These are phyloP conservation scores for Eucalyptus cloeziana DNA, from an alignment of 345 rosid species.

Conservation along the genomic window DNA sequence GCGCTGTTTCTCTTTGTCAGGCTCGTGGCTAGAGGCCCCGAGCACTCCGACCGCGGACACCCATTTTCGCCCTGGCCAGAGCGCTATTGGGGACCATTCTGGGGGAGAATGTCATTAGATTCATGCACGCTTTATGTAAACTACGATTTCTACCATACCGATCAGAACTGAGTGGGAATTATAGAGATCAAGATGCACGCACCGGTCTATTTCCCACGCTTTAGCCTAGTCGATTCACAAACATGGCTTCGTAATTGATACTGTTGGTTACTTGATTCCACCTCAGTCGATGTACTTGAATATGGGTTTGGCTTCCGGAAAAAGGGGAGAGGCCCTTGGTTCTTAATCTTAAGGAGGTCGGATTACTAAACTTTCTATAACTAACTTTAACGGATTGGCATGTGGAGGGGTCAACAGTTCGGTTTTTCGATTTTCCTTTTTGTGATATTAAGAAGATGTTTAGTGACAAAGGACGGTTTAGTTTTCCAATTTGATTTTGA, in stretches of 20 bases:
- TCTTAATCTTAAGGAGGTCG: neutral
- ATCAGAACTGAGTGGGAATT: neutral
- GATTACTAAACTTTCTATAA: neutral
- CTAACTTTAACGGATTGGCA: neutral
- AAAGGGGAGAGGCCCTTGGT: neutral
- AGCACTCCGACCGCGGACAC: neutral
- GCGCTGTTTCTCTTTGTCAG: neutral
- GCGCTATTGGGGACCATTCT: neutral
- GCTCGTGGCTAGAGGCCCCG: neutral
- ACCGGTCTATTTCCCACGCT: neutral
- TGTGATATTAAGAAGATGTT: neutral
- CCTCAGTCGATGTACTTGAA: neutral
- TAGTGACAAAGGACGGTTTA: neutral
- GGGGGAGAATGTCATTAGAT: neutral
- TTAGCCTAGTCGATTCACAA: neutral
- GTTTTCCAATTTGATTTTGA: fast-evolving
- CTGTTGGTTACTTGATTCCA: neutral
- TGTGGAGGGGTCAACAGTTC: fast-evolving
- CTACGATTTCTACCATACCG: neutral
- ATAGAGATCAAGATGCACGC: neutral
- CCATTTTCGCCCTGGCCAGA: neutral
- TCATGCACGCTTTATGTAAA: neutral
- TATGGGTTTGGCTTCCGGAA: neutral
- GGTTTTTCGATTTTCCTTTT: too few relatives aligned
- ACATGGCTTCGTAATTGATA: neutral